Conservation (phyloP, 2,329 filamentous ascomycete genomes). For the Tolypocladium nubicola region DNA sequence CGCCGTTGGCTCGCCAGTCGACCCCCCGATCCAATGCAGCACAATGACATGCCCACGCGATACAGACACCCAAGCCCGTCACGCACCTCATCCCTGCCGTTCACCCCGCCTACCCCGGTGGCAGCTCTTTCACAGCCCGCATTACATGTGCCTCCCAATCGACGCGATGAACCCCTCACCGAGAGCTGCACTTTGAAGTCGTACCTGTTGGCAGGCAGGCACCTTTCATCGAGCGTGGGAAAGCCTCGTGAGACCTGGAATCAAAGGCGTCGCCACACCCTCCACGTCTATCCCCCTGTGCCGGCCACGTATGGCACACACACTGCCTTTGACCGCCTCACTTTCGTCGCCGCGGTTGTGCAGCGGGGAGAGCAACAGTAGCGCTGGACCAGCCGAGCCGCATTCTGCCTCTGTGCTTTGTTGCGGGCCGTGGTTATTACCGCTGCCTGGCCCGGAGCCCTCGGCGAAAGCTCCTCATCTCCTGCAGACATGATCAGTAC, state of each 20-base stretch:
- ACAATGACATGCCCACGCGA: neutral
- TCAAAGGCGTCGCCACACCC: neutral
- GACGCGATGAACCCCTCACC: neutral
- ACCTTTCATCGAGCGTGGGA: neutral
- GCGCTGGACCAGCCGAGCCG: neutral
- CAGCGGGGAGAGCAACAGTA: neutral
- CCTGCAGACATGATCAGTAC: neutral
- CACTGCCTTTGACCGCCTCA: neutral
- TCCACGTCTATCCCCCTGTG: neutral
- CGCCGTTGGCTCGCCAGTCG: neutral
- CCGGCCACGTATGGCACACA: constrained; percentile 2
- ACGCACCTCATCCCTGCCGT: neutral
- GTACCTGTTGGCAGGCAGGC: neutral
- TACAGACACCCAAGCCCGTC: neutral
- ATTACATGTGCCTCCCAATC: neutral
- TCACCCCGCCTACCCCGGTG: neutral
- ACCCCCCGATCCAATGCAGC: neutral
- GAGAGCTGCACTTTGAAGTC: neutral
- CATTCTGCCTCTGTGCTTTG: neutral
- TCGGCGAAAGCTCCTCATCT: neutral
- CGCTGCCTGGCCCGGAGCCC: neutral
- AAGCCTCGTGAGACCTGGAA: neutral
- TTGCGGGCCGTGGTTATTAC: neutral
- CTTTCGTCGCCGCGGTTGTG: neutral
- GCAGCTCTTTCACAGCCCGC: neutral